Base-by-base conservation (phyloP, 345 rosid genomes). In the Eucalyptus regnans region DNA sequence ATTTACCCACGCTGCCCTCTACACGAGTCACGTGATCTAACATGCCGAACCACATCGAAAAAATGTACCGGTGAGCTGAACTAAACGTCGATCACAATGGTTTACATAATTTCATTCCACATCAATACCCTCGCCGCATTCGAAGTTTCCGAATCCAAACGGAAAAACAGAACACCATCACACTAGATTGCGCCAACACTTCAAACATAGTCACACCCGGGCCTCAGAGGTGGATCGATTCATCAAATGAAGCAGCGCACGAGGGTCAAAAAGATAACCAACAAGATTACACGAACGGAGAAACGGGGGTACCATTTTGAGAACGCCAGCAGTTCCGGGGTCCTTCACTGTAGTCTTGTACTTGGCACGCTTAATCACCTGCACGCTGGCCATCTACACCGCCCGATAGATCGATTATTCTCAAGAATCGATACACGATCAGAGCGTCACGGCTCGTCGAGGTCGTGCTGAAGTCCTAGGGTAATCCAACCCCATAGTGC, bases 341-440 rank as follows among this genome's bases (percentile, higher is more conserved):
- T 97, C 98, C 92, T 94, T 97, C n/a, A 95, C 91, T 9, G 96
- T 91, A 87, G 94, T 93, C 90, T 97, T 97, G 95, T 94, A 96
- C 93, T 94, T 96, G 83, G 93, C 98, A 85, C 93, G 92, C 91
- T 94, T 97, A 23, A 93, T 92, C 84, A 95, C 93, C 64, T 93
- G 96, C 87, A 90, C 90, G 87, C 91, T 91, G 87, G 96, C 93
- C 97, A 96, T 95, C 41, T 87, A 52, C 88, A 9, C 86, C 80
- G 85, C 27, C 60, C 87, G 48, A 54, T 41, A 1, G 84, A 76
- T 76, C 84, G 84, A 76, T 6, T 33, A 12, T 76, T 22, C 48
- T 76, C 29, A 22, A 41, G 84, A 41, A 76, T 41, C 84, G 0
- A 41, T 0, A 41, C 48, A 0, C 84, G 84, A 76, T 20, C 84